A percentile compares a stretch with the other conserved stretches of the same genome.
phyloP scores from a whole-genome alignment of 306 rosid genomes.

The Cucurbita moschata region DNA sequence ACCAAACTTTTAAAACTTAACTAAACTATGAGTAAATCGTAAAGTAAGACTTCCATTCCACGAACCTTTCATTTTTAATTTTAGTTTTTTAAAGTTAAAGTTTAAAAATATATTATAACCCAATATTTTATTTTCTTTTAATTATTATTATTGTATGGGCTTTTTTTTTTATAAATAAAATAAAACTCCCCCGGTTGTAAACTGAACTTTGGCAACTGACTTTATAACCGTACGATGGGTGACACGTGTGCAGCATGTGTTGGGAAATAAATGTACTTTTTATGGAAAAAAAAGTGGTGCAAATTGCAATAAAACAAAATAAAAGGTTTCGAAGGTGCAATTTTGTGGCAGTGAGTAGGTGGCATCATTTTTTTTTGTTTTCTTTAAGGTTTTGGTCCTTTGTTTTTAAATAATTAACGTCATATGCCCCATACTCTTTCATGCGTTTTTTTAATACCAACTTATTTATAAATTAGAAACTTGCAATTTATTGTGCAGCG shows the following conservation, averaged over 20 bases:
- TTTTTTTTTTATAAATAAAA: background rate
- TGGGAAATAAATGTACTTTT: background rate
- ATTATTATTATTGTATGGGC: background rate
- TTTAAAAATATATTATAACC: background rate
- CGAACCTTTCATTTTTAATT: too few relatives aligned
- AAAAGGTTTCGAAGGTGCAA: background rate
- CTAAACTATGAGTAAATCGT: too few relatives aligned
- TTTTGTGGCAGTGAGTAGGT: background rate
- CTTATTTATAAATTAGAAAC: too few relatives aligned
- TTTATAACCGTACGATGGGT: background rate
- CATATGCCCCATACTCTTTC: background rate
- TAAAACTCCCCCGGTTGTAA: background rate
- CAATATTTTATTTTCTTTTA: background rate
- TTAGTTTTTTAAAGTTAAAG: too few relatives aligned
- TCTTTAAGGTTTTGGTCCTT: background rate
- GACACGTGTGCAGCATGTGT: background rate
- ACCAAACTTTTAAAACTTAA: too few relatives aligned
- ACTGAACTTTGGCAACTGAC: background rate
- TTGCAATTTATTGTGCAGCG: too few relatives aligned
- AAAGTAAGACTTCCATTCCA: too few relatives aligned
- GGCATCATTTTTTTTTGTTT: background rate
- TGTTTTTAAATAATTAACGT: background rate
- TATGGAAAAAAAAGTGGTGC: background rate
- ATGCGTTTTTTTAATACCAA: too few relatives aligned
- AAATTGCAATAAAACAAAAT: background rate